Evolutionary conservation across 192 early-diverging fungal genomes (phyloP).

Genomic region (Rhizophagus sp.): DNA sequence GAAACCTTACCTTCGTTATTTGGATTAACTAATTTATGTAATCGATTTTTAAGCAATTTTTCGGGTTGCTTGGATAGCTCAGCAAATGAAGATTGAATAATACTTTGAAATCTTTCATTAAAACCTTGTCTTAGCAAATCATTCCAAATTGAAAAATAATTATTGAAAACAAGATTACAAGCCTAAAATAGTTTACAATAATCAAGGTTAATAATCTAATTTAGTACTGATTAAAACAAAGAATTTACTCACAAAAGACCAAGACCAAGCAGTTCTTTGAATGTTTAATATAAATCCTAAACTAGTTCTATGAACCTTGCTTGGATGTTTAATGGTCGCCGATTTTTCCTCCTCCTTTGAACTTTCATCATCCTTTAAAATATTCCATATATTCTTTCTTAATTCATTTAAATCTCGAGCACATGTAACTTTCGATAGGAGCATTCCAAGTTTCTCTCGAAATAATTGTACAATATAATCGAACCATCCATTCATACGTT

Average conservation of each 20-base stretch:
- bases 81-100: conserved; percentile 37
- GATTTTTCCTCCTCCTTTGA: conserved; percentile 15
- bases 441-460: conserved; percentile 28
- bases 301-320: conserved; percentile 16
- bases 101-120: conserved; percentile 40
- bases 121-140: conserved; percentile 43
- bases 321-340: neutral
- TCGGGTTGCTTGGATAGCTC: conserved; percentile 45
- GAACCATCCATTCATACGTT: conserved; percentile 39
- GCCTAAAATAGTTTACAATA: conserved; percentile 29
- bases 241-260: conserved; percentile 25
- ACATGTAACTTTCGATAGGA: conserved; percentile 37
- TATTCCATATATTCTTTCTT: conserved; percentile 42
- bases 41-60: conserved; percentile 34
- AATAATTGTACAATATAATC: conserved; percentile 36
- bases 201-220: neutral
- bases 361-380: conserved; percentile 41
- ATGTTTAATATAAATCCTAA: conserved; percentile 20
- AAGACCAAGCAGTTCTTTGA: conserved; percentile 19
- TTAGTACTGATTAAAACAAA: neutral
- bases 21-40: conserved; percentile 39
- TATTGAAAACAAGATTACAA: conserved; percentile 38
- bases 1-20: conserved; percentile 40
- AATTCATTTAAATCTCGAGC: conserved; percentile 39
- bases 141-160: conserved; percentile 48